Conservation (phyloP, 306 rosid genomes). For the Cyclanthera cordifolia region DNA sequence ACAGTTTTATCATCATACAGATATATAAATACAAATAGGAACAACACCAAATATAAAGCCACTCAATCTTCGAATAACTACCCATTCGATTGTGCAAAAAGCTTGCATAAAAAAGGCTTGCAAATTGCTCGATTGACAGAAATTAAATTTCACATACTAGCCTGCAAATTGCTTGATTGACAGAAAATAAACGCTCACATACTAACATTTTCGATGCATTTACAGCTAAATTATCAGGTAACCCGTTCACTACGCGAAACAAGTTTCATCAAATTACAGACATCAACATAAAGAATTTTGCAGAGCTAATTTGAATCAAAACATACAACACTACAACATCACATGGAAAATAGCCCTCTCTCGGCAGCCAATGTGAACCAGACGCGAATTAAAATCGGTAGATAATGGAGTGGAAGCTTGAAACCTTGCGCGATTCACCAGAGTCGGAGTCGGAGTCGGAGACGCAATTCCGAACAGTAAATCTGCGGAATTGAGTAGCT, state of each 20-base stretch:
- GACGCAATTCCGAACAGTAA: slow-evolving; percentile 31
- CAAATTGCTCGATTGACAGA: neutral
- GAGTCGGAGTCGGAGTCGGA: slow-evolving; percentile 15
- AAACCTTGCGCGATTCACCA: slow-evolving; percentile 44
- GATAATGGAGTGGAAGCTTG: slow-evolving; percentile 11
- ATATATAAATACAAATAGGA: neutral
- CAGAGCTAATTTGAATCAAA: neutral
- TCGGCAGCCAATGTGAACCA: neutral
- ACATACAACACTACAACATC: neutral
- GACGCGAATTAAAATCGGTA: neutral
- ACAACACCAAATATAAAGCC: neutral
- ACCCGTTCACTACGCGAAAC: neutral
- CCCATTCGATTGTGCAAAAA: neutral
- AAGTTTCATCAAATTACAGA: neutral
- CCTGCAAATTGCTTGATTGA: neutral
- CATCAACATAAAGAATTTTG: neutral
- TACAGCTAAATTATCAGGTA: too few relatives aligned
- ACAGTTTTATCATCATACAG: neutral
- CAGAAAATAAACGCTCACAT: neutral
- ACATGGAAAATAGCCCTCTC: neutral
- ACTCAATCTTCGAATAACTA: neutral
- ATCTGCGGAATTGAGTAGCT: slow-evolving; percentile 15
- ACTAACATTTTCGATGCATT: too few relatives aligned
- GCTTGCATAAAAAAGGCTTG: neutral
- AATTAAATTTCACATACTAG: too few relatives aligned